phyloP scores from a whole-genome alignment of 1,284 basidiomycete genomes.

The Anthracocystis setariae region DNA sequence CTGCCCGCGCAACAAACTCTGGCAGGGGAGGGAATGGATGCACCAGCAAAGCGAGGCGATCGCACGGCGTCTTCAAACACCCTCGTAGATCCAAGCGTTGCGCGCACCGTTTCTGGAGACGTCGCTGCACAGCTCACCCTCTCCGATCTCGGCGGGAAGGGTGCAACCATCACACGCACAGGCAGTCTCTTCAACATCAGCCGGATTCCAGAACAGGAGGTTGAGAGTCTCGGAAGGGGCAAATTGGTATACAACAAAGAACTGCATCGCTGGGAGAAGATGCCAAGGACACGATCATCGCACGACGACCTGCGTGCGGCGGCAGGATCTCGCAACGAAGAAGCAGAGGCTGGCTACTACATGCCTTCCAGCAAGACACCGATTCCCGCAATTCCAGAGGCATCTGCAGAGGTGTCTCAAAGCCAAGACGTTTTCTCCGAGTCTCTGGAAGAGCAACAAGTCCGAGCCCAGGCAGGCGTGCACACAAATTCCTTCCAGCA shows the following conservation, averaged over 20 bases:
- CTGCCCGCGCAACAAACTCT: conserved; percentile 22
- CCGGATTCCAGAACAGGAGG: conserved; percentile 47
- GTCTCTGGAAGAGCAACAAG: conserved; percentile 35
- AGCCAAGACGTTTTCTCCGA: conserved; percentile 46
- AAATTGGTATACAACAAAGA: conserved; percentile 49
- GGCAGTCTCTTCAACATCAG: conserved; percentile 55
- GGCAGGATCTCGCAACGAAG: conserved; percentile 31
- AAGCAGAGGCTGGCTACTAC: conserved; percentile 6
- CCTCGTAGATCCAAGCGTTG: conserved; percentile 36
- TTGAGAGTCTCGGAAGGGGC: conserved; percentile 50
- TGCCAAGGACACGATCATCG: conserved; percentile 25
- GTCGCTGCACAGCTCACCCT: conserved; percentile 33
- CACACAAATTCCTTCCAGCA: conserved; percentile 44
- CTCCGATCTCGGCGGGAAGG: conserved; percentile 45
- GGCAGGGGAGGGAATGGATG: conserved; percentile 2
- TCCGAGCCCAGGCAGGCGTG: conserved; percentile 16
- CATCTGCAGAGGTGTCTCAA: conserved; percentile 34
- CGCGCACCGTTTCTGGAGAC: conserved; percentile 33
- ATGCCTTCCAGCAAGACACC: conserved; percentile 27
- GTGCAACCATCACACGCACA: conserved; percentile 43
- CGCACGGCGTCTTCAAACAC: conserved; percentile 50
- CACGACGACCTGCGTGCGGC: conserved; percentile 39
- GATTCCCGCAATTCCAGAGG: conserved; percentile 40
- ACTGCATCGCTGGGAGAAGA: conserved; percentile 48
- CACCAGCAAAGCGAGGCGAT: conserved; percentile 21